Percentiles rank a stretch among this genome's conserved stretches.
phyloP scores from a whole-genome alignment of 73 alveolate species.

The Uronychia binucleata region DNA sequence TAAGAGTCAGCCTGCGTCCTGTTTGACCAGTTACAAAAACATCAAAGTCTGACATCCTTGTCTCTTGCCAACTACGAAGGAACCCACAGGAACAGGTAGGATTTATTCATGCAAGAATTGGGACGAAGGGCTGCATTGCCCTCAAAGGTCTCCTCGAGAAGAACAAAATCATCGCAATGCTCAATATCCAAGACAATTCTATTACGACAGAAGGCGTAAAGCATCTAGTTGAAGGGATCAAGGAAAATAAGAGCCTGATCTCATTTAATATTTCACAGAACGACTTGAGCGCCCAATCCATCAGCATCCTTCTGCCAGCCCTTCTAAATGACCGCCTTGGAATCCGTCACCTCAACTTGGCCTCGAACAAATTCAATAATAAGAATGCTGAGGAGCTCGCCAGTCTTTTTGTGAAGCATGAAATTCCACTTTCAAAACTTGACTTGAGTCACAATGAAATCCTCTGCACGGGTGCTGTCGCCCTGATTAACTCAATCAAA shows the following conservation, averaged over 20 bases:
- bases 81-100: constrained; percentile 31
- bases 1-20: constrained; percentile 14
- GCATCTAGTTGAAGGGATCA: neutral
- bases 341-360: neutral
- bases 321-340: neutral
- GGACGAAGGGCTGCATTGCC: constrained; percentile 38
- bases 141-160: constrained; percentile 2
- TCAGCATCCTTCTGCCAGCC: neutral
- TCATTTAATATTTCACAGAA: neutral
- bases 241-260: neutral
- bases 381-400: constrained; percentile 1
- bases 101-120: too few relatives aligned
- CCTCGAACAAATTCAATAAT: neutral
- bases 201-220: constrained; percentile 32
- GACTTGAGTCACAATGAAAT: neutral
- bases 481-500: neutral
- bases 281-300: neutral
- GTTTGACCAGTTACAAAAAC: neutral
- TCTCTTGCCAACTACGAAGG: constrained; percentile 19
- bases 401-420: neutral
- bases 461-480: neutral
- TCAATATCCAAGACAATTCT: constrained; percentile 20
- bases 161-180: constrained; percentile 14
- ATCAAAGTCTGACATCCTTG: constrained; percentile 4
- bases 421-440: neutral